Evolutionary conservation across 225 moss, liverwort and hornwort genomes (phyloP).

Genomic region (Marchantia paleacea): DNA sequence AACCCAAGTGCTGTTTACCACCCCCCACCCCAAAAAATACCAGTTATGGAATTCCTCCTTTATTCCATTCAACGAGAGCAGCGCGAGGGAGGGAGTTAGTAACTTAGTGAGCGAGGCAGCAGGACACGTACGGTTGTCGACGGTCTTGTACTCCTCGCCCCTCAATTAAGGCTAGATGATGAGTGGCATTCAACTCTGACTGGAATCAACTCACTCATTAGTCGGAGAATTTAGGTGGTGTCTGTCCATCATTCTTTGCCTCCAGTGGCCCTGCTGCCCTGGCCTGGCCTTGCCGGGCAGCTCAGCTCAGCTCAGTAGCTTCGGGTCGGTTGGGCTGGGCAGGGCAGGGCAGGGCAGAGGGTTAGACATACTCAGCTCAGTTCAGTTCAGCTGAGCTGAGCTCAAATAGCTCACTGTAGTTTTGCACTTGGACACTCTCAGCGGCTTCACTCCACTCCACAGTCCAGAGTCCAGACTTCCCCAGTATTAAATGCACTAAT

Average conservation of each 20-base stretch:
- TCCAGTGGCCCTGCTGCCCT: neutral
- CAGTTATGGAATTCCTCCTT: neutral
- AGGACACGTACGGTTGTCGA: slow-evolving; percentile 1
- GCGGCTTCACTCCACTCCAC: neutral
- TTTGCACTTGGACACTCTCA: neutral
- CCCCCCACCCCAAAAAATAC: neutral
- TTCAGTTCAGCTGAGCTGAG: neutral
- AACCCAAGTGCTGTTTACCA: neutral
- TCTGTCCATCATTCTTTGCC: slow-evolving; percentile 3
- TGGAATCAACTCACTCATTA: neutral
- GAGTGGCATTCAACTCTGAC: slow-evolving; percentile 9
- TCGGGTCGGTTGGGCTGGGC: neutral
- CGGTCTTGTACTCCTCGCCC: neutral
- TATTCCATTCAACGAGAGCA: neutral
- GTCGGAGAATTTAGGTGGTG: slow-evolving; percentile 12
- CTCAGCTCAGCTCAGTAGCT: neutral
- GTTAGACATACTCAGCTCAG: neutral
- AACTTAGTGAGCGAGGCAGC: neutral
- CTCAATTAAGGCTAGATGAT: neutral
- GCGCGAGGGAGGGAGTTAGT: neutral
- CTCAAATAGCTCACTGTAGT: neutral
- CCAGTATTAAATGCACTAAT: neutral
- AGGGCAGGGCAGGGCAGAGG: too few species aligned
- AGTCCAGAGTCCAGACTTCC: neutral
- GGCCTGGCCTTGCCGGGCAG: neutral